These are phyloP conservation scores for Boechera stricta DNA, from an alignment of 345 rosid species.

Conservation along the genomic window DNA sequence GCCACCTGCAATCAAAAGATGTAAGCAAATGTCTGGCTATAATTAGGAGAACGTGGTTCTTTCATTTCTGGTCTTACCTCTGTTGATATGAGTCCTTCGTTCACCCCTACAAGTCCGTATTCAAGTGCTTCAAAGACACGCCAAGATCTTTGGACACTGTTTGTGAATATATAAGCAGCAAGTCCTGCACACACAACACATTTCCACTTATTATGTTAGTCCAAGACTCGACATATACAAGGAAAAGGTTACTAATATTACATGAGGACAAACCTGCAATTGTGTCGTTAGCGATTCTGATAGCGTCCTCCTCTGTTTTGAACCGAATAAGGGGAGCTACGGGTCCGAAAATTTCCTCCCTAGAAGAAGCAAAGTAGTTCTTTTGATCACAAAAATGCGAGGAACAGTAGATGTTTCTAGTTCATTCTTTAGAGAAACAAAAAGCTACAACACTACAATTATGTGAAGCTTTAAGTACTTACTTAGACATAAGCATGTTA, in stretches of 20 bases:
- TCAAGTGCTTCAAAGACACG: slow-evolving; percentile 94
- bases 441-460: background rate
- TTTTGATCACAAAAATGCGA: slow-evolving; percentile 1
- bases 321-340: slow-evolving; percentile 87
- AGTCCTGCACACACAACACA: slow-evolving; percentile 59
- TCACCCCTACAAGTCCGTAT: slow-evolving; percentile 87
- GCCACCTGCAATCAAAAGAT: slow-evolving; percentile 66
- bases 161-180: slow-evolving; percentile 94
- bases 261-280: slow-evolving; percentile 62
- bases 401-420: slow-evolving; percentile 18
- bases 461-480: slow-evolving; percentile 32
- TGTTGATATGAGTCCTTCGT: slow-evolving; percentile 92
- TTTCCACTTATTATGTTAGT: slow-evolving; percentile 19
- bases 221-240: slow-evolving; percentile 3
- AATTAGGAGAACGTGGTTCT: slow-evolving; percentile 13
- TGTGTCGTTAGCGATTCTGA: slow-evolving; percentile 80
- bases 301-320: slow-evolving; percentile 92
- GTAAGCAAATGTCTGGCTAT: slow-evolving; percentile 18
- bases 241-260: slow-evolving; percentile 4
- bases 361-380: slow-evolving; percentile 35
- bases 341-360: slow-evolving; percentile 98
- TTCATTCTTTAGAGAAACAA: background rate
- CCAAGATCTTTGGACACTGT: slow-evolving; percentile 85
- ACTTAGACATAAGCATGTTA: slow-evolving; percentile 85
- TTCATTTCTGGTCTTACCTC: slow-evolving; percentile 59